Evolutionary conservation across 2,329 filamentous ascomycete species (phyloP), one percentile per base, ranked within the genome.

Genomic region (Mariannaea sp.): DNA sequence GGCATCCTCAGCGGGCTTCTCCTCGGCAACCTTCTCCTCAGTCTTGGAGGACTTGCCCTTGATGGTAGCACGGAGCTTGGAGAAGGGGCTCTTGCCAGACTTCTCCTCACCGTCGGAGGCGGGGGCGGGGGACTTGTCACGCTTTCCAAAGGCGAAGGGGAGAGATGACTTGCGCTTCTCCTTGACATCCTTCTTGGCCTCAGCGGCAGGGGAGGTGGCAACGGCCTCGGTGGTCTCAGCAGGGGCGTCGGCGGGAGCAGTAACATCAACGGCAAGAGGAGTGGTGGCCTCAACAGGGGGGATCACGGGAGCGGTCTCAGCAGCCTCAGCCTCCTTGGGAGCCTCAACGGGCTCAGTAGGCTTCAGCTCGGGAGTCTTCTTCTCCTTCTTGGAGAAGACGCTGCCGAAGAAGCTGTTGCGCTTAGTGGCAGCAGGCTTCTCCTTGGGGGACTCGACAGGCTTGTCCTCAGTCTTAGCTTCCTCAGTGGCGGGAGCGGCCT

Each of bases 121-220:
- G 1, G 80, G 81, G 29, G 75, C 67, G 39, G 76, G 71, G 29
- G 73, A 74, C 74, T 82, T 82, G 72, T 88, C 86, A 81, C 93
- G 93, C 82, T 90, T 88, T 66, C 90, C 85, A 68, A 85, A 86
- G 66, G 84, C 85, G 75, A 95, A 95, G 42, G 81, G 80, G 7
- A 84, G 73, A 68, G 92, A 87, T 62, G 90, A 94, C 75, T 86
- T 85, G 73, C 91, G 89, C 89, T 95, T 96, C 74, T 84, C 80
- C 85, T 90, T 92, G 64, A 80, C 71, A 58, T 83, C 82, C 75
- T 84, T 84, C 73, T 83, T 83, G 50, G 75, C 62, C 75, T 86
- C 84, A 55, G 77, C 77, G 59, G 78, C 78, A 52, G 75, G 70
- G 20, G 74, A 63, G 27, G 68, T 58, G 26, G 68, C 70, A 56